Percentiles rank a stretch among this genome's conserved stretches.
Evolutionary conservation across 2,329 filamentous ascomycete species (phyloP).

Genomic region (Canariomyces notabilis): DNA sequence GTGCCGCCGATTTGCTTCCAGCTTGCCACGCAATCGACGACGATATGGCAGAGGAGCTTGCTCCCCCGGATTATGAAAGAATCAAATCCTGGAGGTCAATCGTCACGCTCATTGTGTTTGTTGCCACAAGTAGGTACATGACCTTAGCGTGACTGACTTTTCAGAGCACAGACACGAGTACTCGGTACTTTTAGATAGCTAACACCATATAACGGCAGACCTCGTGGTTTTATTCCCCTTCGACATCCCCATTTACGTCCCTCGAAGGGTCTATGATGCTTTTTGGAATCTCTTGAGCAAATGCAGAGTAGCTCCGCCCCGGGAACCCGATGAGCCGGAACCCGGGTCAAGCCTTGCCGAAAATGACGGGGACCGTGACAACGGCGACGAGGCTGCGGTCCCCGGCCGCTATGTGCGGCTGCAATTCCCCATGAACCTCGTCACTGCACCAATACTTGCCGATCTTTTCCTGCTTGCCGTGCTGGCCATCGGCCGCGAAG

Average conservation of each 20-base stretch:
- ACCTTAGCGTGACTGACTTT: not conserved
- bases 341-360: not conserved
- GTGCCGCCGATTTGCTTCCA: not conserved
- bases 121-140: constrained; percentile 59
- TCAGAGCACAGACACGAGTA: not conserved
- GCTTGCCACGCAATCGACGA: constrained; percentile 2
- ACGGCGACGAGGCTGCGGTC: constrained; percentile 30
- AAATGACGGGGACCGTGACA: constrained; percentile 22
- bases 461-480: constrained; percentile 69
- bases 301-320: constrained; percentile 49
- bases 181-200: not conserved
- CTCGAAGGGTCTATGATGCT: constrained; percentile 43
- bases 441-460: constrained; percentile 65
- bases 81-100: constrained; percentile 66
- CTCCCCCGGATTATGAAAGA: constrained; percentile 38
- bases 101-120: constrained; percentile 63
- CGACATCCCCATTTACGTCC: constrained; percentile 57
- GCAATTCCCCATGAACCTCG: constrained; percentile 61
- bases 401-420: constrained; percentile 41
- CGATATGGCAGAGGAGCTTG: constrained; percentile 10
- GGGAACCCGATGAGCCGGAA: constrained; percentile 28
- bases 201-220: constrained; percentile 40
- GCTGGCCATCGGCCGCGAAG: constrained; percentile 58
- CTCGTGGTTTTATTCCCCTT: constrained; percentile 66
- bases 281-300: constrained; percentile 39